A percentile compares a stretch with the other conserved stretches of the same genome.
phyloP scores from a whole-genome alignment of 331 rosid species.

The Quercus lobata region DNA sequence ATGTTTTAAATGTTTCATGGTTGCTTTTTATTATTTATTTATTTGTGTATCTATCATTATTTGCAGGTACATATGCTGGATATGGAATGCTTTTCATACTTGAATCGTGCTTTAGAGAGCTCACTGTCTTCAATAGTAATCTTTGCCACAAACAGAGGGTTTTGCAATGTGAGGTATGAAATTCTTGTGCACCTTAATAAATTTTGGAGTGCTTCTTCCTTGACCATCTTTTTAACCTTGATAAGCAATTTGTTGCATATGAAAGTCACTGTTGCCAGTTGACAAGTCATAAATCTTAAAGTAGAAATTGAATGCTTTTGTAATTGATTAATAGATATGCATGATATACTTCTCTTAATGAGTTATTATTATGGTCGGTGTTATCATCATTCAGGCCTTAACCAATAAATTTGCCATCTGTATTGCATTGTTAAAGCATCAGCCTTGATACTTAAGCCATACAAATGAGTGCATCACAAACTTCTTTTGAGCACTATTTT shows the following conservation, averaged over 20 bases:
- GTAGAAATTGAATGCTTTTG: background rate
- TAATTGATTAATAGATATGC: background rate
- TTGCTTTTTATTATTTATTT: background rate
- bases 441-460: background rate
- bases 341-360: background rate
- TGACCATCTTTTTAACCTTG: background rate
- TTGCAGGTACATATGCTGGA: slow-evolving; percentile 97
- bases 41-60: slow-evolving; percentile 2
- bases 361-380: background rate
- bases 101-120: slow-evolving; percentile 97
- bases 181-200: background rate
- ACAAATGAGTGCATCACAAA: background rate
- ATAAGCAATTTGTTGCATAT: background rate
- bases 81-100: slow-evolving; percentile 95
- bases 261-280: background rate
- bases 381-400: background rate
- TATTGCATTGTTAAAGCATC: background rate
- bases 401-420: background rate
- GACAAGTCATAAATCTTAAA: background rate
- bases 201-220: background rate
- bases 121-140: slow-evolving; percentile 95
- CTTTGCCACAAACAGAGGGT: slow-evolving; percentile 96
- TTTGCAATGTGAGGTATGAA: slow-evolving; percentile 84
- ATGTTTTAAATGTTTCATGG: background rate
- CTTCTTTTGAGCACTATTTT: background rate